phyloP scores from a whole-genome alignment of 768 basidiomycete species.

The Trametopsis cervina region DNA sequence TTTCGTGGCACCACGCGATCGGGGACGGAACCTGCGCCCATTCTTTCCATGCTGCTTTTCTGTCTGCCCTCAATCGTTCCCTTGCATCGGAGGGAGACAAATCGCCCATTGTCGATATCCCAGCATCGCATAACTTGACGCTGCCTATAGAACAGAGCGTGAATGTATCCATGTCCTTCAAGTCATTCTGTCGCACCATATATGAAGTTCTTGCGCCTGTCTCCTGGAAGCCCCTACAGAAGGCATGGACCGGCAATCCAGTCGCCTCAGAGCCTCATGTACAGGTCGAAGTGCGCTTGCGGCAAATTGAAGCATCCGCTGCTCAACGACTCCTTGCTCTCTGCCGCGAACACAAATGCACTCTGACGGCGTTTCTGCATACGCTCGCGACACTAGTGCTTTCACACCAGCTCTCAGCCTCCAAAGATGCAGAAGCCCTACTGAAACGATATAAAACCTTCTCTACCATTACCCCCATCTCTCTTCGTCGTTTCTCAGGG shows the following conservation, averaged over 20 bases:
- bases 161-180: not conserved
- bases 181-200: not conserved
- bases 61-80: not conserved
- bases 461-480: not conserved
- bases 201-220: not conserved
- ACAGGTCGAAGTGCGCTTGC: not conserved
- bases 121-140: not conserved
- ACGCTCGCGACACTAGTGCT: not conserved
- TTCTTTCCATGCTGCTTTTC: not conserved
- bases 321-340: not conserved
- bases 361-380: constrained; percentile 2
- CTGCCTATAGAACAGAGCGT: not conserved
- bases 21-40: constrained; percentile 32
- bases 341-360: not conserved
- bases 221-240: not conserved
- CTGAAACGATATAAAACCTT: not conserved
- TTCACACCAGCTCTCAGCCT: not conserved
- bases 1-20: constrained; percentile 30
- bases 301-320: not conserved
- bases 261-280: not conserved
- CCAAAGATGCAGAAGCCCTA: not conserved
- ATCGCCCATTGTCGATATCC: not conserved
- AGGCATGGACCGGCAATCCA: not conserved
- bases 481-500: not conserved
- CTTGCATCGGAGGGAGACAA: not conserved